Percentiles rank a stretch among this genome's conserved stretches.
phyloP scores from a whole-genome alignment of 805 yeast genomes.

The Wickerhamomyces bovis region DNA sequence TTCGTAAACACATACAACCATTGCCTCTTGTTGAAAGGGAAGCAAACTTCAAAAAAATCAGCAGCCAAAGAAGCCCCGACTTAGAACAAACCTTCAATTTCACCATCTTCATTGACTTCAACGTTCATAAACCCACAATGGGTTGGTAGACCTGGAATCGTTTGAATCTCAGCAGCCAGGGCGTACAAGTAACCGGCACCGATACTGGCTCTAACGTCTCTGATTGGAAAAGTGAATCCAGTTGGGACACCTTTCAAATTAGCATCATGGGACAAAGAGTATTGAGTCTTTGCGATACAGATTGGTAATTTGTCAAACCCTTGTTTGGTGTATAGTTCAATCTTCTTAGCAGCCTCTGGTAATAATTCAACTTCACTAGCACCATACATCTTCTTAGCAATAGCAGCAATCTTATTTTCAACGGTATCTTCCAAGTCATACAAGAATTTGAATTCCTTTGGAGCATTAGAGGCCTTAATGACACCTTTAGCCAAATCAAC shows the following conservation, averaged over 20 bases:
- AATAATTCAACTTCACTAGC: constrained; percentile 79
- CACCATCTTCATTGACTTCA: constrained; percentile 84
- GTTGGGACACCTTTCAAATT: constrained; percentile 90
- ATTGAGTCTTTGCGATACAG: constrained; percentile 97
- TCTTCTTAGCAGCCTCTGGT: constrained; percentile 72
- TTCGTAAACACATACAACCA: background rate
- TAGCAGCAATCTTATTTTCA: constrained; percentile 70
- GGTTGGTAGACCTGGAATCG: constrained; percentile 96
- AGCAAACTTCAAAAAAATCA: background rate
- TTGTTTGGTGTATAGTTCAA: constrained; percentile 75
- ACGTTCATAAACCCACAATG: constrained; percentile 96
- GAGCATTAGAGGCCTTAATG: constrained; percentile 55
- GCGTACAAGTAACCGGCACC: constrained; percentile 98
- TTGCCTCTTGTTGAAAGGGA: background rate
- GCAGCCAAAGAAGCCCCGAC: background rate
- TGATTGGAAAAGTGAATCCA: constrained; percentile 88
- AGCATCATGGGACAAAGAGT: constrained; percentile 93
- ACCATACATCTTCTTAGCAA: constrained; percentile 89
- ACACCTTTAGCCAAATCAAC: constrained; percentile 79
- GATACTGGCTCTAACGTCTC: constrained; percentile 88
- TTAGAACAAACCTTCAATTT: constrained; percentile 68
- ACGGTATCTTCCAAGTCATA: constrained; percentile 69
- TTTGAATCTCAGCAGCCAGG: constrained; percentile 92
- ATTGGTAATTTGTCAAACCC: constrained; percentile 90
- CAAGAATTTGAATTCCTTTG: constrained; percentile 49